Base-by-base conservation (phyloP, 495 filamentous ascomycete species). In the Neurospora sublineolata region DNA sequence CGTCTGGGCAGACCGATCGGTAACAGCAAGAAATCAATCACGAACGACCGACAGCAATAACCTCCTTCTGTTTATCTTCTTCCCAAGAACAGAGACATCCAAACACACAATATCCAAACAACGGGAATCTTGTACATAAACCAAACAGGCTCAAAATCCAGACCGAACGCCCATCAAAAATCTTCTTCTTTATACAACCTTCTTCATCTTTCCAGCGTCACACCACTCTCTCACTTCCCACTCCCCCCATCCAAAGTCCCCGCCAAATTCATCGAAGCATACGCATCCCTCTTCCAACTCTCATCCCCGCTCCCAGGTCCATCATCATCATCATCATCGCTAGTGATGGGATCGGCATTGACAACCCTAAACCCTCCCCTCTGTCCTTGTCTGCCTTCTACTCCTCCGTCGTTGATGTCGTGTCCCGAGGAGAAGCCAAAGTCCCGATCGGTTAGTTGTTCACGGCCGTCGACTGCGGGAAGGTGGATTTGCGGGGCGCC, bases 401-500 rank as follows among this genome's bases (percentile, higher is more conserved):
- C 52, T 1, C 52, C 52, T 30, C 52, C 52, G 7, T 64, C 52
- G 27, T 64, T 64, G 52, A 64, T 64, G 9, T 64, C 52, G 52
- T 64, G 52, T 2, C 27, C 52, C 1, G 52, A 64, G 7, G 52
- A 64, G 30, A 64, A 64, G 0, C 12, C 23, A 14, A 16, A 14
- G 23, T 72, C 64, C 74, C 78, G 76, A 69, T 78, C 75, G 67
- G 76, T 77, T 20, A 80, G 69, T 30, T 74, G 73, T 72, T 79
- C 80, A 27, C 77, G 73, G 68, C 80, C 79, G 27, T 84, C 83
- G 10, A 81, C 78, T 3, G 82, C 77, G 0, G 83, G 81, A 36
- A 86, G 76, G 33, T 79, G 77, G 18, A 84, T 83, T 71, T 82
- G 82, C 36, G 83, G 79, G 71, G 79, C 52, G 69, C 58, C 70